Base-by-base conservation (phyloP, 176 grass and related monocot genomes). In the Oryza coarctata region DNA sequence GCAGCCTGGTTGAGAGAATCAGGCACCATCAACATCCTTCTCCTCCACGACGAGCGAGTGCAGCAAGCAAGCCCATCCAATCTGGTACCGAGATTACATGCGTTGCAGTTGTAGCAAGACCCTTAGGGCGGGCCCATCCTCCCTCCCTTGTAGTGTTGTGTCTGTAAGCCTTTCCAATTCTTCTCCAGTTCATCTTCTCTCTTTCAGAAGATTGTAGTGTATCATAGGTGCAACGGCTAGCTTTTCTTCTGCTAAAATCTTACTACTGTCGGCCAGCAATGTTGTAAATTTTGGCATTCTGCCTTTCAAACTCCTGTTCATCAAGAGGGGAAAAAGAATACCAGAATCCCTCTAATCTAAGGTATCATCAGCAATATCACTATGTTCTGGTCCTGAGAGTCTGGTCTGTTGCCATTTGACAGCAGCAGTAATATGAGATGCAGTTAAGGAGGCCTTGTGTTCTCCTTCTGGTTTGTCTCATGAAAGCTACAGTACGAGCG, bases 1-100 rank as follows among this genome's bases (percentile, higher is more conserved):
- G 81, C 96, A 61, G 80, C 96, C 60, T 99, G 96, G 96, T 70
- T 99, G 84, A 89, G 86, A 76, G 87, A 93, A 18, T 70, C 93
- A 8, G 60, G 89, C 80, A 95, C 91, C 22, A 15, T 88, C 63
- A 91, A 87, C 85, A 88, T 89, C 62, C 93, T 95, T 68, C 92
- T 98, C 65, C 93, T 99, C 20, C 55, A 50, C 2, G 85, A 99
- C 0, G 74, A 93, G 58, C 91, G 88, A 8, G 69, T 75, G 17
- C 77, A 79, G 58, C 83, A 76, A 45, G 62, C 82, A 29, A 73
- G 20, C 58, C 28, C 65, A 3, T 77, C 77, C 18, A 86, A 83
- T 35, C 80, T 95, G 72, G 61, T 95, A 44, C 89, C 93, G 0
- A 95, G 85, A 45, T 61, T 99, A 75, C 89, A 90, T 11, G 89